A percentile compares a stretch with the other conserved stretches of the same genome.
phyloP scores from a whole-genome alignment of 2,329 filamentous ascomycete species.

The Plectosphaerella plurivora region DNA sequence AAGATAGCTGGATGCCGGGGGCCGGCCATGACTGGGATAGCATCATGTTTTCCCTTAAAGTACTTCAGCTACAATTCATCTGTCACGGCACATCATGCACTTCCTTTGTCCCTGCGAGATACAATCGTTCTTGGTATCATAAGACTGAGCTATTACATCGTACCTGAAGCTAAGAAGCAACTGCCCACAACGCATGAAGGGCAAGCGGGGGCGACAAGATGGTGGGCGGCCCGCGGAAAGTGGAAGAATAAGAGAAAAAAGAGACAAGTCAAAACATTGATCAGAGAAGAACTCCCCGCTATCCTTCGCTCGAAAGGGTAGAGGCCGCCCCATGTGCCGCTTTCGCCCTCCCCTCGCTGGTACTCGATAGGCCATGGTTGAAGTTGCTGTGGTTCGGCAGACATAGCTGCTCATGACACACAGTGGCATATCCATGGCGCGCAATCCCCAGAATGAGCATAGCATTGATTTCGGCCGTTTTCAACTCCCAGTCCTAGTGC shows the following conservation, averaged over 20 bases:
- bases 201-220: slow-evolving; percentile 7
- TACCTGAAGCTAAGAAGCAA: slow-evolving; percentile 24
- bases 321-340: no score
- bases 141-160: slow-evolving; percentile 38
- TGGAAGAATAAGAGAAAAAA: slow-evolving; percentile 14
- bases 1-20: not conserved
- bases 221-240: slow-evolving; percentile 9
- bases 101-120: not conserved
- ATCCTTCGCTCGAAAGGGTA: not conserved
- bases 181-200: not conserved
- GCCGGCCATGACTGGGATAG: not conserved
- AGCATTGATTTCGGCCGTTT: slow-evolving; percentile 8
- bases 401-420: no score
- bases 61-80: not conserved
- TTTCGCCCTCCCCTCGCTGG: no score
- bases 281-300: slow-evolving; percentile 8
- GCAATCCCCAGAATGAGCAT: not conserved
- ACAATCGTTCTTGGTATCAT: slow-evolving; percentile 41
- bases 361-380: no score
- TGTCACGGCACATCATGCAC: not conserved
- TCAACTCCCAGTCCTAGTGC: slow-evolving; percentile 29
- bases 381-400: not conserved
- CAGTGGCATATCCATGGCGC: slow-evolving; percentile 10
- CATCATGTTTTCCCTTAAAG: not conserved
- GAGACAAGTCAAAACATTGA: slow-evolving; percentile 8